phyloP scores from a whole-genome alignment of 352 stramenopile species.

The Pythium monospermum region DNA sequence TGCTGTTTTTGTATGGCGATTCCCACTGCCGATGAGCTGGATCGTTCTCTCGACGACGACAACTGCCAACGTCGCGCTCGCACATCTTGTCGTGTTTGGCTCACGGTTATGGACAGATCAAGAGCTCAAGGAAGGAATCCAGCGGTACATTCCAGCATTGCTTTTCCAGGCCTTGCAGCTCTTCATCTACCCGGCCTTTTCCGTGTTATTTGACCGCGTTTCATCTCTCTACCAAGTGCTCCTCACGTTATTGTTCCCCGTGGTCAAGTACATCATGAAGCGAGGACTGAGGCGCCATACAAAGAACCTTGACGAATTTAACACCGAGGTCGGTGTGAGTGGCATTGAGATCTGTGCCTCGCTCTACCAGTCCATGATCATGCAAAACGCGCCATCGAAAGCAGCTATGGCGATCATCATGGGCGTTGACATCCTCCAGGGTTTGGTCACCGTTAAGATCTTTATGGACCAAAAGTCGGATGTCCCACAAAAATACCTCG shows the following conservation, averaged over 20 bases:
- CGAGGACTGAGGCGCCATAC: neutral
- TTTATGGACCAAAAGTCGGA: too few relatives aligned
- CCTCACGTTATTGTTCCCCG: slow-evolving; percentile 11
- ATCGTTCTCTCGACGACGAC: neutral
- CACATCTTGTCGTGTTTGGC: slow-evolving; percentile 5
- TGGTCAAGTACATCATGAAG: slow-evolving; percentile 18
- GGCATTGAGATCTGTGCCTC: slow-evolving; percentile 22
- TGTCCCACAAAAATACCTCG: too few relatives aligned
- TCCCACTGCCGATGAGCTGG: slow-evolving; percentile 15
- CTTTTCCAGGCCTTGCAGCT: slow-evolving; percentile 8
- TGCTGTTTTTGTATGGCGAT: neutral
- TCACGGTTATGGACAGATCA: neutral
- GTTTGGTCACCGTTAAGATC: slow-evolving; percentile 3
- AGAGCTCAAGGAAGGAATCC: neutral
- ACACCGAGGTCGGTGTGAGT: slow-evolving; percentile 9
- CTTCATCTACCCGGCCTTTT: slow-evolving; percentile 10
- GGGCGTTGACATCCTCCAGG: slow-evolving; percentile 16
- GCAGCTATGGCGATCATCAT: slow-evolving; percentile 14
- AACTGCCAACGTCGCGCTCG: neutral
- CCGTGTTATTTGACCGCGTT: slow-evolving; percentile 9
- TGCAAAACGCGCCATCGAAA: slow-evolving; percentile 11
- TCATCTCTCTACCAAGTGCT: slow-evolving; percentile 2
- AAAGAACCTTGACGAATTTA: slow-evolving; percentile 2
- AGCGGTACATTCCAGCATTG: neutral
- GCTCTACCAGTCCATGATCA: slow-evolving; percentile 21